These are phyloP conservation scores for Gynostemma pentaphyllum DNA, from an alignment of 306 rosid genomes.

Conservation along the genomic window DNA sequence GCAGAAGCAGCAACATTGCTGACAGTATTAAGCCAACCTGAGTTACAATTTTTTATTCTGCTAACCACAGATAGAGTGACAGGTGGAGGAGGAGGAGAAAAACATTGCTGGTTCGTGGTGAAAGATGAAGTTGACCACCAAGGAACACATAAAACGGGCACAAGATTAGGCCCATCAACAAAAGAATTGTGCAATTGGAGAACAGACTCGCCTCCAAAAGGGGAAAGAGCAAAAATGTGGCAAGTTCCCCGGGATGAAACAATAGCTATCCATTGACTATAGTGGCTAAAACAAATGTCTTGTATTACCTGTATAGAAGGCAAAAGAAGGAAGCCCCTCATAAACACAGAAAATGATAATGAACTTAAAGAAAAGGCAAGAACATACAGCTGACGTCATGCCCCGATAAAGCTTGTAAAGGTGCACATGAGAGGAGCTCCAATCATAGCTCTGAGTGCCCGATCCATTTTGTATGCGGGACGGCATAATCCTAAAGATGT, in stretches of 20 bases:
- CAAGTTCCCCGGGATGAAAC: constrained; percentile 79
- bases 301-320: constrained; percentile 58
- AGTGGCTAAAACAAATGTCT: constrained; percentile 75
- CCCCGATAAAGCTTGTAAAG: constrained; percentile 93
- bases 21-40: constrained; percentile 85
- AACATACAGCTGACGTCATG: constrained; percentile 80
- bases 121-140: constrained; percentile 89
- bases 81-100: constrained; percentile 59
- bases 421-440: constrained; percentile 73
- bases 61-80: constrained; percentile 82
- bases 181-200: constrained; percentile 55
- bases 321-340: constrained; percentile 13
- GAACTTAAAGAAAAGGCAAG: constrained; percentile 17
- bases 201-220: constrained; percentile 78
- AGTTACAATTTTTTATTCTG: constrained; percentile 69
- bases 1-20: constrained; percentile 83
- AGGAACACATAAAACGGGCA: constrained; percentile 51
- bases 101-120: constrained; percentile 42
- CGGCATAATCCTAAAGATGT: constrained; percentile 78
- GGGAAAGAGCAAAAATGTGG: constrained; percentile 71
- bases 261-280: constrained; percentile 82
- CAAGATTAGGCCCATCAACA: constrained; percentile 46
- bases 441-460: constrained; percentile 47
- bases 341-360: constrained; percentile 16
- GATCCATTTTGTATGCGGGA: constrained; percentile 49